Evolutionary conservation across 176 grass and related monocot species (phyloP), one percentile per base, ranked within the genome.

Genomic region (Secale cereale): DNA sequence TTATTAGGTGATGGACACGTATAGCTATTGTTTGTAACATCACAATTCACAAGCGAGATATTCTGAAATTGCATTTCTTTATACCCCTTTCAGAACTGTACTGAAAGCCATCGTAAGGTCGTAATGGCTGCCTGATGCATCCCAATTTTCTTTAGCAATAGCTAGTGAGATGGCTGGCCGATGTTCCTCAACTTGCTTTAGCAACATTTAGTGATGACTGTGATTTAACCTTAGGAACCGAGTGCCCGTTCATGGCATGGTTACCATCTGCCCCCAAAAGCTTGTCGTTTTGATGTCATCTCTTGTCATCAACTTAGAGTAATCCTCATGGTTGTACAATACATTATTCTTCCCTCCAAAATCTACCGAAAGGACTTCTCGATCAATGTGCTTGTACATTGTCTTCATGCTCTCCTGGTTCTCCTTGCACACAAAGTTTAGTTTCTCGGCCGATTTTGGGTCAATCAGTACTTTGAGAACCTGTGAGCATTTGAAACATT

Each of bases 241-340:
- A 82, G n/a, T 76, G 59, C 54, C 74, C 77, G 29, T 63, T 88
- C 6, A 12, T 45, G 37, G 40, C 65, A 46, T 75, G 32, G 15
- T 80, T 30, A 31, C 15, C 32, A 48, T 74, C 80, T 22, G 33
- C 72, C 65, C 9, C 93, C 93, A 94, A 25, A 90, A 82, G n/a
- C 20, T 91, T 6, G 89, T 17, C 16, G 81, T 88, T 78, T 83
- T 94, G 11, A 89, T 81, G 22, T 98, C 97, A 74, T 98, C 90
- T 14, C 82, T 85, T 13, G 56, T 16, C 97, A 94, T 95, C 90
- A 98, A 59, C 68, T 91, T 88, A 62, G 93, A 88, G 75, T 89
- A 98, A 77, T 94, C 91, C 45, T 94, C 96, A 43, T 95, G 90
- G 65, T 89, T 85, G 61, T 95, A 98, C 14, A 91, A 56, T 2